Evolutionary conservation across 192 early-diverging fungal species (phyloP).

Genomic region (Geosiphon pyriformis): DNA sequence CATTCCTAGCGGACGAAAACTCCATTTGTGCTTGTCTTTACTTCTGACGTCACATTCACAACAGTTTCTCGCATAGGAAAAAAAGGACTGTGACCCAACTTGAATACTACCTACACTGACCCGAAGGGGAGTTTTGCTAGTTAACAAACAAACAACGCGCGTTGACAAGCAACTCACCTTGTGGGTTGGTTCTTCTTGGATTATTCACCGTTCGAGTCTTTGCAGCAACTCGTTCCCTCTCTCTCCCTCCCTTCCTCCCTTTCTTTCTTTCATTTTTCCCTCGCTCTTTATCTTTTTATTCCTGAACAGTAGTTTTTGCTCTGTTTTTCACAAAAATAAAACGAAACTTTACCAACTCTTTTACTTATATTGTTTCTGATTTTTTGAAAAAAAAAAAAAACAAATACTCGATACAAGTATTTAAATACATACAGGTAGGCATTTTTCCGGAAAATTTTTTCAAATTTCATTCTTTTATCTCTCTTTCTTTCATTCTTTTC

Average conservation of each 20-base stretch:
- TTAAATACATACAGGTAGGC: neutral
- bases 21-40: too few relatives aligned
- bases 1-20: too few relatives aligned
- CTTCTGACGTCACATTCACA: too few relatives aligned
- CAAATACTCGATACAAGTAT: too few relatives aligned
- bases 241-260: neutral
- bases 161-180: neutral
- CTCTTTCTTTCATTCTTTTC: neutral
- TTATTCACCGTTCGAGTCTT: neutral
- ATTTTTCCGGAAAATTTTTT: neutral
- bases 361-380: too few relatives aligned
- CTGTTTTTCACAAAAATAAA: neutral
- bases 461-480: constrained; percentile 2
- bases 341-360: too few relatives aligned
- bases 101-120: too few relatives aligned
- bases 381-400: too few relatives aligned
- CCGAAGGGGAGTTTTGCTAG: neutral
- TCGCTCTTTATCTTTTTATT: neutral
- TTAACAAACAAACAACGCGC: neutral
- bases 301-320: neutral
- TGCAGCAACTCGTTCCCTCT: neutral
- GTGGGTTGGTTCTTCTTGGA: neutral
- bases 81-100: too few relatives aligned
- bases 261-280: neutral
- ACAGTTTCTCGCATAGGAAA: too few relatives aligned